These are phyloP conservation scores for Candida qinlingensis DNA, from an alignment of 805 yeast species.

Conservation along the genomic window DNA sequence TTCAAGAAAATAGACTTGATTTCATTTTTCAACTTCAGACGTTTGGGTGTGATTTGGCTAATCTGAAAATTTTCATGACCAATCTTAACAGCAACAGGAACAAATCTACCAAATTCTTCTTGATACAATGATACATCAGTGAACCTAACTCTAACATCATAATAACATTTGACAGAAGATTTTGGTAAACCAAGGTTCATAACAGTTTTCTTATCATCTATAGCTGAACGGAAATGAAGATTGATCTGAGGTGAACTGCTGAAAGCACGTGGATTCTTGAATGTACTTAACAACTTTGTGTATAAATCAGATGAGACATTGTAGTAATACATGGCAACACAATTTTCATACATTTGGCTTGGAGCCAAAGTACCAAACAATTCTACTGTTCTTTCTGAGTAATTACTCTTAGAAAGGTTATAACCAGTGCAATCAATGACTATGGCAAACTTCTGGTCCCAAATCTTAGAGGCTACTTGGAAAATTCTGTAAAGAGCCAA, in stretches of 20 bases:
- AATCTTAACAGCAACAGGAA: conserved; percentile 58
- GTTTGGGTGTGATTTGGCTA: conserved; percentile 37
- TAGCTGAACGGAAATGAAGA: conserved; percentile 39
- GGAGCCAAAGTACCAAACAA: conserved; percentile 45
- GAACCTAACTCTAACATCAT: conserved; percentile 48
- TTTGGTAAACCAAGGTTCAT: conserved; percentile 40
- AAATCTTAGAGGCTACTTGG: conserved; percentile 61
- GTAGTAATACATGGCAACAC: conserved; percentile 46
- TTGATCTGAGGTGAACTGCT: conserved; percentile 11
- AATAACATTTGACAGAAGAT: conserved; percentile 35
- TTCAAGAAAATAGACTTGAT: conserved; percentile 33
- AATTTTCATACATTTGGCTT: conserved; percentile 43
- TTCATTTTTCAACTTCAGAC: conserved; percentile 32
- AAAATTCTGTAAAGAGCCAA: conserved; percentile 53
- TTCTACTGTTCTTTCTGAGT: conserved; percentile 28
- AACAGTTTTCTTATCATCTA: conserved; percentile 40
- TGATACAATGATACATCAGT: conserved; percentile 50
- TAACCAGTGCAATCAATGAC: conserved; percentile 69
- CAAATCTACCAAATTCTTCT: conserved; percentile 40
- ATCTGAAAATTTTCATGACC: conserved; percentile 69
- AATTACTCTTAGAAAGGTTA: conserved; percentile 23
- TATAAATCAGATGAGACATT: conserved; percentile 30
- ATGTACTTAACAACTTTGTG: conserved; percentile 22
- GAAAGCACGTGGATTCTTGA: conserved; percentile 19
- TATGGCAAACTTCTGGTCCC: conserved; percentile 61